Conservation (phyloP, 2,329 filamentous ascomycete species). For the Bimuria novae-zelandiae region DNA sequence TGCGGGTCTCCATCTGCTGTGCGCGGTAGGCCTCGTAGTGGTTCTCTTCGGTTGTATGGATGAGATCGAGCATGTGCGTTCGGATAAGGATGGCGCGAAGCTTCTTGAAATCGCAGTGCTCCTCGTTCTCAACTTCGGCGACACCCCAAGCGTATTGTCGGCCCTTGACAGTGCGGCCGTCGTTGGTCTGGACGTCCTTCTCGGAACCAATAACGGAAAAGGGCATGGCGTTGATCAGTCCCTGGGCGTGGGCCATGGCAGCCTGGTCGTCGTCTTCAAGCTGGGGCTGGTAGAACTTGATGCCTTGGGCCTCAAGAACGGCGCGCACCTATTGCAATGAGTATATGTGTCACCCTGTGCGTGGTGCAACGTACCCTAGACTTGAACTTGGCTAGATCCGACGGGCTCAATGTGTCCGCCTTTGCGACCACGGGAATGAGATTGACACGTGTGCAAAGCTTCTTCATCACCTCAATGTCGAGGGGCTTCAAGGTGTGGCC, state of each 20-base stretch:
- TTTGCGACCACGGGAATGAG: slow-evolving; percentile 98
- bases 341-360: slow-evolving; percentile 5
- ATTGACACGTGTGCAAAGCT: slow-evolving; percentile 96
- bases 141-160: slow-evolving; percentile 99
- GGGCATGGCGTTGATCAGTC: slow-evolving; percentile 94
- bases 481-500: slow-evolving; percentile 98
- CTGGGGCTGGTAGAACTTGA: slow-evolving; percentile 99
- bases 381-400: slow-evolving; percentile 93
- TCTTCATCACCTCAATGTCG: slow-evolving; percentile 99
- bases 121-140: slow-evolving; percentile 98
- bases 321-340: slow-evolving; percentile 72
- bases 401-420: slow-evolving; percentile 94
- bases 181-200: slow-evolving; percentile 96
- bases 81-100: slow-evolving; percentile 97
- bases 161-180: slow-evolving; percentile 97
- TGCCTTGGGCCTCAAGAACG: slow-evolving; percentile 96
- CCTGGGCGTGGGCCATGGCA: slow-evolving; percentile 90
- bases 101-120: slow-evolving; percentile 99
- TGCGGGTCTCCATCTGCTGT: slow-evolving; percentile 99
- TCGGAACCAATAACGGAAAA: slow-evolving; percentile 99
- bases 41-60: slow-evolving; percentile 98
- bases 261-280: slow-evolving; percentile 98
- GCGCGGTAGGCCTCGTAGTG: slow-evolving; percentile 99
- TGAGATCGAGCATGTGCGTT: slow-evolving; percentile 99
- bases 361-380: slow-evolving; percentile 69